Evolutionary conservation across 176 grass and related monocot species (phyloP).

Genomic region (maize (Zea mays)): Zm-B73-REFERENCE-NAM-5.0 NC_050096.1:240319501-240320000

Average conservation of each 20-base stretch:
- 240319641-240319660: background rate
- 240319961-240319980: constrained; percentile 79
- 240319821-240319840: constrained; percentile 98
- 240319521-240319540: background rate
- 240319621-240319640: background rate
- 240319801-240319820: constrained; percentile 58
- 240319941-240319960: constrained; percentile 78
- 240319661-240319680: background rate
- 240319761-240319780: background rate
- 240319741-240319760: background rate
- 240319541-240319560: constrained; percentile 24
- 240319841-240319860: constrained; percentile 99
- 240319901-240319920: constrained; percentile 96
- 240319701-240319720: background rate
- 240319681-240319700: background rate
- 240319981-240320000: constrained; percentile 94
- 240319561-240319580: constrained; percentile 10
- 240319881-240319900: constrained; percentile 91
- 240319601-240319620: constrained; percentile 20
- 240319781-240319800: background rate
- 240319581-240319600: background rate
- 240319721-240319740: background rate
- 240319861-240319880: constrained; percentile 97
- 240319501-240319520: background rate
- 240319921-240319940: constrained; percentile 92